These are phyloP conservation scores for Pelargonium myrrhifolium DNA, from an alignment of 441 rosid species.

Conservation along the genomic window DNA sequence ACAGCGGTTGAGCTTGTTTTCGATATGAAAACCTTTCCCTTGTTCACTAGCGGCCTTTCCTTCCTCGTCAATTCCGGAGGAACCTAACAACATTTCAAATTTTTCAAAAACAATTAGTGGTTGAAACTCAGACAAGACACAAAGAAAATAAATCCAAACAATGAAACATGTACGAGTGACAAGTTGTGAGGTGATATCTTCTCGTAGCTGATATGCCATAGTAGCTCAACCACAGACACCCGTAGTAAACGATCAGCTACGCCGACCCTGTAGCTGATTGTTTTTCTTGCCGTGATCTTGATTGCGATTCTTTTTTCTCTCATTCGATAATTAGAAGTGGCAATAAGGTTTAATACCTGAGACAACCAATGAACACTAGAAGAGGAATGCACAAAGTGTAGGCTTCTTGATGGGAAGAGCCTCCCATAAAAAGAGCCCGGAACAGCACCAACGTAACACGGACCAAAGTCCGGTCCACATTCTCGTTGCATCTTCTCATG, in stretches of 20 bases:
- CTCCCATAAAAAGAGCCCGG: slow-evolving; percentile 40
- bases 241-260: no score
- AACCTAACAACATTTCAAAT: slow-evolving; percentile 27
- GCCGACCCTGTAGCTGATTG: no score
- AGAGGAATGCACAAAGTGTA: slow-evolving; percentile 39
- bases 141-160: no score
- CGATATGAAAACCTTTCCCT: slow-evolving; percentile 39
- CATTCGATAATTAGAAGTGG: no score
- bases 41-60: slow-evolving; percentile 24
- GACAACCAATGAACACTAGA: slow-evolving; percentile 46
- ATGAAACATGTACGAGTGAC: no score
- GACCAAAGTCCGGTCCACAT: slow-evolving; percentile 26
- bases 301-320: no score
- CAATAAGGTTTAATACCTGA: slow-evolving; percentile 28
- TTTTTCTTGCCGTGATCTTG: no score
- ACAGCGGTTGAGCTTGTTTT: slow-evolving; percentile 32
- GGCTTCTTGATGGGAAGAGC: slow-evolving; percentile 28
- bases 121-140: no score
- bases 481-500: slow-evolving; percentile 26
- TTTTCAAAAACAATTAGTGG: neutral
- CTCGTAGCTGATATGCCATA: no score
- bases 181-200: no score
- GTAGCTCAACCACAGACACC: no score
- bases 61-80: slow-evolving; percentile 28
- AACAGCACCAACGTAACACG: slow-evolving; percentile 26